Percentiles rank a stretch among this genome's conserved stretches.
phyloP scores from a whole-genome alignment of 306 rosid genomes.

The Acmispon strigosus region DNA sequence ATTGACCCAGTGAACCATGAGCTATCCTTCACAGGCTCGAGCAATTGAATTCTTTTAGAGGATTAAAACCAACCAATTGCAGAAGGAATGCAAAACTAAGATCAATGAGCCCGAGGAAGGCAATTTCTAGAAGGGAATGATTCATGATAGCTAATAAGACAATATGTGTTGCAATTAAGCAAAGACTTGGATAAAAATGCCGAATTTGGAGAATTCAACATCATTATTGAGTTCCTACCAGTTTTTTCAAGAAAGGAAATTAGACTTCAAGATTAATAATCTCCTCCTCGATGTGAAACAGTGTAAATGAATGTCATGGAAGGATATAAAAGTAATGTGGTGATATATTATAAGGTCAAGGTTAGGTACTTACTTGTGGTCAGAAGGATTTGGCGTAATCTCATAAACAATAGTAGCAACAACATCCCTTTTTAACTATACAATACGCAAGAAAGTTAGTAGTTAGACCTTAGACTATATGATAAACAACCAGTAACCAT shows the following conservation, averaged over 20 bases:
- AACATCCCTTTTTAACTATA: constrained; percentile 84
- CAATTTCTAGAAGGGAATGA: neutral
- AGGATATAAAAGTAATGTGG: neutral
- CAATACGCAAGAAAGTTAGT: constrained; percentile 14
- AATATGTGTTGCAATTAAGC: neutral
- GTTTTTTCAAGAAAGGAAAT: neutral
- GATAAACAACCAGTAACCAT: constrained; percentile 1
- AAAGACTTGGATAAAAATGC: neutral
- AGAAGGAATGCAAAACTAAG: constrained; percentile 5
- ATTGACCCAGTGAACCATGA: neutral
- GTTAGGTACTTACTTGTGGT: constrained; percentile 74
- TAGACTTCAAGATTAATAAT: neutral
- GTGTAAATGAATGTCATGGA: neutral
- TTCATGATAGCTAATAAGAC: neutral
- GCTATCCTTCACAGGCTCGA: neutral
- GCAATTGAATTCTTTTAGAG: neutral
- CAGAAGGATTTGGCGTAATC: constrained; percentile 93
- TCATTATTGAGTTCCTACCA: neutral
- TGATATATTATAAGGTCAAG: neutral
- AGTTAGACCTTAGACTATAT: neutral
- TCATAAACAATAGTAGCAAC: constrained; percentile 90
- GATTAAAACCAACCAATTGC: constrained; percentile 4
- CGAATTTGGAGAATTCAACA: constrained; percentile 11
- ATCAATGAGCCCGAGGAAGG: neutral
- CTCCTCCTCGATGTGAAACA: neutral